Conservation (phyloP, 176 grass and related monocot species). For the Rhipidocladum racemiflorum region DNA sequence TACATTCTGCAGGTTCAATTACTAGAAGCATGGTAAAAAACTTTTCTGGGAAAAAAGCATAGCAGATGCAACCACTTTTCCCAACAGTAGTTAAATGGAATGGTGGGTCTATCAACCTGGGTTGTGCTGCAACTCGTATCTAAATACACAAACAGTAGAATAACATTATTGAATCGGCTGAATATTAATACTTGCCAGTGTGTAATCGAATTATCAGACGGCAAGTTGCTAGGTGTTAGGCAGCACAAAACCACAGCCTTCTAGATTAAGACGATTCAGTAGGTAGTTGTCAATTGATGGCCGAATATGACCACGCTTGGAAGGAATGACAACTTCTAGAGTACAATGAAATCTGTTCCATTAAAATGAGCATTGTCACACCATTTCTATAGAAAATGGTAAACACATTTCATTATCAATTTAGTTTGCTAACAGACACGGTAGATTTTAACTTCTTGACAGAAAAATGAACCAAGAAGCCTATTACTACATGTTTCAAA, state of each 20-base stretch:
- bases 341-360: not conserved
- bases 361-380: not conserved
- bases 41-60: not conserved
- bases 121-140: slow-evolving; percentile 12
- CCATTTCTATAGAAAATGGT: not conserved
- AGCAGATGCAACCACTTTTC: not conserved
- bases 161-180: not conserved
- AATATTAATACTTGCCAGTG: not conserved
- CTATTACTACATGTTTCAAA: not conserved
- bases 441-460: not conserved
- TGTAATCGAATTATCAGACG: not conserved
- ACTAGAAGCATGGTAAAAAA: not conserved
- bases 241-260: not conserved
- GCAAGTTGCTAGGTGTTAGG: not conserved
- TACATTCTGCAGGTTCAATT: not conserved
- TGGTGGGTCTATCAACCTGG: not conserved
- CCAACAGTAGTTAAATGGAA: not conserved
- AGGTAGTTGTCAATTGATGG: not conserved
- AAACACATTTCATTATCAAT: not conserved
- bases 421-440: not conserved
- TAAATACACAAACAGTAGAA: not conserved
- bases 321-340: not conserved
- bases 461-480: not conserved
- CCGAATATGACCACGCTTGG: not conserved
- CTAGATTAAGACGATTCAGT: not conserved